Evolutionary conservation across 192 early-diverging fungal genomes (phyloP).

Genomic region (Chytriomyces sp.): DNA sequence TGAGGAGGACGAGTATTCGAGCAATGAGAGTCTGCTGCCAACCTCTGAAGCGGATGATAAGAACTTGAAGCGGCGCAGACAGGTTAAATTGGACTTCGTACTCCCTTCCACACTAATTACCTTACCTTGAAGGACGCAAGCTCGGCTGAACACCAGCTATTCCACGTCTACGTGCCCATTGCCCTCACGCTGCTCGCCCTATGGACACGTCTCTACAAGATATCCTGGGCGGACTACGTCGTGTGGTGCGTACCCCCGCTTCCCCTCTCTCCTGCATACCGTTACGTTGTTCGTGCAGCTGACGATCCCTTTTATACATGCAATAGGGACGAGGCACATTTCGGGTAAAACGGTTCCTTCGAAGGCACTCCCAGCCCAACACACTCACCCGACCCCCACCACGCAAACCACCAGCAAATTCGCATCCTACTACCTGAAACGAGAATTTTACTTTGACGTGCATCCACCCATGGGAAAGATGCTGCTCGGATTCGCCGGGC

Average conservation of each 20-base stretch:
- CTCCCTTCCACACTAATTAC: neutral
- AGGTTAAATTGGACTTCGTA: neutral
- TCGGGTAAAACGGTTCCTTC: constrained; percentile 44
- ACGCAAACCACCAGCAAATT: constrained; percentile 62
- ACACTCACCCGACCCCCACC: neutral
- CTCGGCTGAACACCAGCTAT: constrained; percentile 2
- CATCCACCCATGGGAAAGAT: constrained; percentile 99
- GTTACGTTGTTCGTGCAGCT: neutral
- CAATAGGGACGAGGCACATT: constrained; percentile 68
- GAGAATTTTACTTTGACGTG: constrained; percentile 96
- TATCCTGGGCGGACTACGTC: constrained; percentile 48
- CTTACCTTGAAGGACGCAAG: neutral
- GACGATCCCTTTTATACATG: neutral
- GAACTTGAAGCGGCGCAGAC: constrained; percentile 15
- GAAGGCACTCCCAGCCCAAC: neutral
- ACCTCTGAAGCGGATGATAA: constrained; percentile 19
- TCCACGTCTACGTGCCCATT: constrained; percentile 25
- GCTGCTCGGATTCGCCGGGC: constrained; percentile 83
- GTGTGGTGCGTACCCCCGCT: constrained; percentile 40
- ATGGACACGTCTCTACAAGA: constrained; percentile 57
- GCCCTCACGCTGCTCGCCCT: constrained; percentile 38
- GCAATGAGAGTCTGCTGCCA: neutral
- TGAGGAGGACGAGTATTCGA: neutral
- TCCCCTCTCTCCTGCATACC: neutral
- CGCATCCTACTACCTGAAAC: constrained; percentile 89